These are phyloP conservation scores for rapeseed (Brassica napus) DNA, from an alignment of 345 rosid genomes.

Conservation along the genomic window Da-Ae NC_063439.1:6715001-6715500, in stretches of 20 bases:
- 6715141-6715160: not conserved
- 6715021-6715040: not conserved
- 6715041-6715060: not conserved
- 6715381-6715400: not conserved
- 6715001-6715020: slow-evolving; percentile 31
- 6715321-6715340: too few relatives aligned
- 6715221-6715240: not conserved
- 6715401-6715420: slow-evolving; percentile 62
- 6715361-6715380: not conserved
- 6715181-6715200: slow-evolving; percentile 46
- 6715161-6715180: not conserved
- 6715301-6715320: slow-evolving; percentile 36
- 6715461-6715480: slow-evolving; percentile 62
- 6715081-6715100: too few relatives aligned
- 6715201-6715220: slow-evolving; percentile 91
- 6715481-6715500: slow-evolving; percentile 56
- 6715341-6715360: too few relatives aligned
- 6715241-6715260: too few relatives aligned
- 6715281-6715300: slow-evolving; percentile 70
- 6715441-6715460: slow-evolving; percentile 42
- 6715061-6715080: not conserved
- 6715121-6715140: not conserved
- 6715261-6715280: slow-evolving; percentile 43
- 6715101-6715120: too few relatives aligned
- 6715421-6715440: slow-evolving; percentile 61